phyloP scores from a whole-genome alignment of 805 yeast species.

The Starmerella asiatica region DNA sequence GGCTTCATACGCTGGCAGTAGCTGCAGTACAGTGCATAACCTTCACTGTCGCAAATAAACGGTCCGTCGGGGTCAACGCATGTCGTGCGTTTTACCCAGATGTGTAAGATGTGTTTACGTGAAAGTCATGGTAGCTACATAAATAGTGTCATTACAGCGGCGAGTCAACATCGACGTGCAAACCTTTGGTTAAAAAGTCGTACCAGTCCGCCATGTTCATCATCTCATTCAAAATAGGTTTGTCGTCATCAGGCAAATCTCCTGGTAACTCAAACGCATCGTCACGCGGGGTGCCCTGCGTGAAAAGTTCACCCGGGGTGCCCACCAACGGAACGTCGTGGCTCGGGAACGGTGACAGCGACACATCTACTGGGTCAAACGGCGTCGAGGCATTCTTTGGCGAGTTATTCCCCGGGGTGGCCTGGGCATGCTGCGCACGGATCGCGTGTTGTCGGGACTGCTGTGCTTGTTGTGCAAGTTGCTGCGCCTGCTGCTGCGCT shows the following conservation, averaged over 20 bases:
- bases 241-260: too few species aligned
- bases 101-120: too few species aligned
- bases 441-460: background rate
- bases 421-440: background rate
- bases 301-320: background rate
- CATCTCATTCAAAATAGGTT: slow-evolving; percentile 23
- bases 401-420: background rate
- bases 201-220: slow-evolving; percentile 31
- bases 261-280: background rate
- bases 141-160: background rate
- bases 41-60: slow-evolving; percentile 57
- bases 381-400: background rate
- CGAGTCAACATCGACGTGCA: background rate
- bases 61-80: slow-evolving; percentile 17
- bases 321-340: too few species aligned
- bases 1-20: slow-evolving; percentile 52
- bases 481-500: background rate
- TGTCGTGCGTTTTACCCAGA: too few species aligned
- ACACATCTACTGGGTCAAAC: too few species aligned
- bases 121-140: too few species aligned
- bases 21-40: slow-evolving; percentile 67
- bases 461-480: background rate
- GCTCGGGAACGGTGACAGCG: too few species aligned
- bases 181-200: slow-evolving; percentile 23
- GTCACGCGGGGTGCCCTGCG: background rate